Conservation (phyloP, 176 grass and related monocot genomes). For the Bothriochloa decipiens region DNA sequence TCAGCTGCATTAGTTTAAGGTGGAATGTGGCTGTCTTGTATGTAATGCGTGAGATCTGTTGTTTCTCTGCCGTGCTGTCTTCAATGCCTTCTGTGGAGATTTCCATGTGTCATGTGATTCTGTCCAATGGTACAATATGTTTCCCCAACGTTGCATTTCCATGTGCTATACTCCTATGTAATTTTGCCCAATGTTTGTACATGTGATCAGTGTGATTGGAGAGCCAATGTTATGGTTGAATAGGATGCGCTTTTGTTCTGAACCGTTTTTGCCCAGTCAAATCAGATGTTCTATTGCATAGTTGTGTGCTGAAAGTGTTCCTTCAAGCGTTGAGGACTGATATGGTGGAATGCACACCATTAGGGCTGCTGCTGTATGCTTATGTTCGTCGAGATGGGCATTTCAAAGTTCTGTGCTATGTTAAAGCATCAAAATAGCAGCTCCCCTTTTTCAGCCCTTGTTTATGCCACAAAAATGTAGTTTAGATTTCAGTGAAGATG, state of each 20-base stretch:
- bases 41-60: conserved; percentile 11
- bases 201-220: neutral
- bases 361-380: neutral
- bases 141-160: neutral
- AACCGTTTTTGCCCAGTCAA: neutral
- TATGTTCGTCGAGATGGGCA: neutral
- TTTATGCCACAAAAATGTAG: neutral
- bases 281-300: neutral
- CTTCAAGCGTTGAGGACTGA: neutral
- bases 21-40: neutral
- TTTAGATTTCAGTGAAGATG: conserved; percentile 1
- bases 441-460: neutral
- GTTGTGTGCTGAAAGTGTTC: neutral
- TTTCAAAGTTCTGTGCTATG: neutral
- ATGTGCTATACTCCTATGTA: conserved; percentile 9
- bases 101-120: neutral
- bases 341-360: neutral
- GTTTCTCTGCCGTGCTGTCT: neutral
- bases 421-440: neutral
- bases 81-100: neutral
- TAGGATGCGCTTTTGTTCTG: neutral
- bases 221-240: neutral
- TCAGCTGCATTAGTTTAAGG: neutral
- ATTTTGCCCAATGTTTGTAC: conserved; percentile 10
- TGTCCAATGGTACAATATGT: neutral